Base-by-base conservation (phyloP, 225 moss, liverwort and hornwort genomes). In the Physcomitrellopsis africana region DNA sequence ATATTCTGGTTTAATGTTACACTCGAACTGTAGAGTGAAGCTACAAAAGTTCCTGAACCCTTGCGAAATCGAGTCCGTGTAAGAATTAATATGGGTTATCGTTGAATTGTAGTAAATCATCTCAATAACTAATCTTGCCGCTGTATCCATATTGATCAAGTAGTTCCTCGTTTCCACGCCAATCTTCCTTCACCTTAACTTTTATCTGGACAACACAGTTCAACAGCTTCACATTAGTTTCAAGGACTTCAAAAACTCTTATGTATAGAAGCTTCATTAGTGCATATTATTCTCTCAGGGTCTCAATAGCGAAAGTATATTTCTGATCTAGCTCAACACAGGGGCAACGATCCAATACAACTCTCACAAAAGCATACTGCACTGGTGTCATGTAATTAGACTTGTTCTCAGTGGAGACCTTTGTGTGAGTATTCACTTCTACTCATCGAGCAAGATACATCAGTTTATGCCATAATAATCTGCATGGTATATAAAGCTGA, bases 111-210 rank as follows among this genome's bases (percentile, higher is more conserved):
- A 52, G 22, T 54, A 10, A 56, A 56, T 66, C 27, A 8, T 46
- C 67, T 82, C 68, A 81, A 20, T 78, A 27, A 43, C 68, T 62
- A 53, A 79, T 77, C 72, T 82, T 85, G 41, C 85, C 82, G 52
- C 82, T 95, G 65, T 93, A 95, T 57, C 95, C 95, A 73, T 93
- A 95, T 48, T 82, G 83, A 80, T 93, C 95, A 59, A 95, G 89
- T 10, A 95, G 74, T 56, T 92, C 88, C 60, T 93, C 91, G 79
- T 95, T 91, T 80, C 93, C 93, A 63, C 95, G 92, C 95, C 95
- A 95, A 57, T 89, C 87, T 53, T 90, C 91, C 68, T 84, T 86
- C 76, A 95, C 95, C 66, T 91, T 90, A 26, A 95, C 95, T 80
- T 88, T 91, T 29, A 95, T 72, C 95, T 94, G 85, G 20, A 62